Evolutionary conservation across 345 rosid species (phyloP), one percentile per base, ranked within the genome.

Genomic region (Citrus australasica): DNA sequence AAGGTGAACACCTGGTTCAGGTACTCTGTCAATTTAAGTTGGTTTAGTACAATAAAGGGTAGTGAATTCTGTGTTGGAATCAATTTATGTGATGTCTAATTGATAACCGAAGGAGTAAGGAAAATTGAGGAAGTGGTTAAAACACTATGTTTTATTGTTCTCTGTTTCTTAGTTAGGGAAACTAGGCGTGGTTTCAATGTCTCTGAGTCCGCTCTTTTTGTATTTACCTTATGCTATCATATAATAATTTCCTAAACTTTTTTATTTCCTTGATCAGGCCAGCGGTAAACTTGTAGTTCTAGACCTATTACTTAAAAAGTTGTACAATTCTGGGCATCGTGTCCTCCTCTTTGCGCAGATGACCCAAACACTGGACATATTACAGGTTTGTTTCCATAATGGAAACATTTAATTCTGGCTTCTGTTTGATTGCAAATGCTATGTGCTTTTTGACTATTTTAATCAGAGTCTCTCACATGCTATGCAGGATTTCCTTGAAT

Each of bases 1-100:
- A 93, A 80, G 98, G 94, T 67, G 97, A 94, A 86, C 98, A 94
- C 84, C 91, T 94, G 51, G 89, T 89, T 82, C 93, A 93, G 98
- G 97, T 94, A 85, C 73, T 35, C 28, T 78, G 24, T 67, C 71
- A 33, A 76, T 60, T 67, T 37, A 78, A 58, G 67, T 62, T 62
- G 62, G 30, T 61, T 17, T 60, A 28, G 33, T 33, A 9, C 8
- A 32, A 48, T 17, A 53, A 74, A 33, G 68, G 28, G 28, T 77
- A 32, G 32, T 64, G 7, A 37, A 38, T 71, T 4, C 48, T 35
- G 81, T 25, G 11, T 64, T 71, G 32, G 16, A 38, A 63, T n/a
- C 40, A 40, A 35, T 35, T 32, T 56, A 37, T 66, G 42, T 14
- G 9, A 27, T 48, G 19, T 42, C 19, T 21, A 8, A 42, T 17